A percentile compares a stretch with the other conserved stretches of the same genome.
Evolutionary conservation across 2,329 filamentous ascomycete genomes (phyloP).

Genomic region (Knufia fluminis): DNA sequence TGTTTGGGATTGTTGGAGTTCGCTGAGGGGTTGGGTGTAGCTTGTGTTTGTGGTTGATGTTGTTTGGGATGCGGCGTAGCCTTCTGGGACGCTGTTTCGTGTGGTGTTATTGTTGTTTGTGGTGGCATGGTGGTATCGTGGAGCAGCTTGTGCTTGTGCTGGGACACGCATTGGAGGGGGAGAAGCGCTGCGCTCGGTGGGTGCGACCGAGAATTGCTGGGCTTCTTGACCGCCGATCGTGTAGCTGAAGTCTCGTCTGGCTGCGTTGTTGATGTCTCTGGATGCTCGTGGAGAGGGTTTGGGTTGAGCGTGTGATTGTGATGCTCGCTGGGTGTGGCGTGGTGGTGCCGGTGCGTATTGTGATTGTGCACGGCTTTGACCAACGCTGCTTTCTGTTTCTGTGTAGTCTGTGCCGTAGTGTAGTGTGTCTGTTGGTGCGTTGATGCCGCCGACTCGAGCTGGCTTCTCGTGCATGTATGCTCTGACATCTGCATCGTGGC

Average conservation of each 20-base stretch:
- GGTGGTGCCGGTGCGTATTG: neutral
- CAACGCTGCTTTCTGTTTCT: constrained; percentile 43
- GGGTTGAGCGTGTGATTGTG: no score
- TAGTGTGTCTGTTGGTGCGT: constrained; percentile 68
- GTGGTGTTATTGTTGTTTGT: constrained; percentile 14
- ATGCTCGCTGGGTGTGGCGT: constrained; percentile 6
- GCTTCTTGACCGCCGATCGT: constrained; percentile 12
- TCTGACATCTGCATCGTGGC: constrained; percentile 60
- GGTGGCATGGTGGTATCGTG: neutral
- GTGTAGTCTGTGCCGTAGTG: constrained; percentile 71
- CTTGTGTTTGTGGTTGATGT: neutral
- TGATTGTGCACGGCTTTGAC: constrained; percentile 23
- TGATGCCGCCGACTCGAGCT: constrained; percentile 80
- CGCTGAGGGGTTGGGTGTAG: constrained; percentile 31
- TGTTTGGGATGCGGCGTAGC: constrained; percentile 32
- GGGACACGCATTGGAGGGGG: constrained; percentile 13
- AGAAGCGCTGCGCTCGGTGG: constrained; percentile 11
- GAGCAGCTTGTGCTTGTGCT: constrained; percentile 13
- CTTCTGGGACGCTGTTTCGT: constrained; percentile 26
- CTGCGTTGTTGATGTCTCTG: constrained; percentile 6
- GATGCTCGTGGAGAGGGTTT: constrained; percentile 16
- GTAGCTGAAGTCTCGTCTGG: constrained; percentile 21
- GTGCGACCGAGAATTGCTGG: constrained; percentile 14
- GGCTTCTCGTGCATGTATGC: constrained; percentile 79
- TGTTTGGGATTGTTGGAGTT: constrained; percentile 31